phyloP scores from a whole-genome alignment of 441 rosid genomes.

The Daphne laureola region DNA sequence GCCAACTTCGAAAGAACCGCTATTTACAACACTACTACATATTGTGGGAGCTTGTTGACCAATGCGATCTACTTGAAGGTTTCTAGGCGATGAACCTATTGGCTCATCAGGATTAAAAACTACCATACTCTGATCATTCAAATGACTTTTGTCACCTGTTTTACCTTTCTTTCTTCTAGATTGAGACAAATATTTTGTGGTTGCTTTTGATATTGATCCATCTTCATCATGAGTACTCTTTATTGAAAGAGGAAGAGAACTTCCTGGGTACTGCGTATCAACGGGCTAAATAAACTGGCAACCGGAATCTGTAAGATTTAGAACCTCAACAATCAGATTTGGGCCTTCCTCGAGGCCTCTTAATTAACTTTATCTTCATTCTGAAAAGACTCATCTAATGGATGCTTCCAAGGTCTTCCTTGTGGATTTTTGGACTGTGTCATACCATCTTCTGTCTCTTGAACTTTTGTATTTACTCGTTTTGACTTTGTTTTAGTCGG shows the following conservation, averaged over 20 bases:
- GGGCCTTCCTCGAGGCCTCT: slow-evolving; percentile 42
- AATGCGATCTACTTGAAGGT: slow-evolving; percentile 17
- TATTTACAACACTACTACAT: slow-evolving; percentile 15
- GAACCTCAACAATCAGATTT: slow-evolving; percentile 25
- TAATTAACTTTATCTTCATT: slow-evolving; percentile 19
- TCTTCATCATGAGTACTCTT: slow-evolving; percentile 27
- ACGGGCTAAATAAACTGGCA: slow-evolving; percentile 33
- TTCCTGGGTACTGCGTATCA: slow-evolving; percentile 37
- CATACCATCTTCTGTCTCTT: slow-evolving; percentile 18
- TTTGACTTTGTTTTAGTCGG: slow-evolving; percentile 24
- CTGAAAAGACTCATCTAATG: slow-evolving; percentile 22
- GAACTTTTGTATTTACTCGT: slow-evolving; percentile 15
- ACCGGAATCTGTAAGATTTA: slow-evolving; percentile 23
- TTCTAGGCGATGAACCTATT: slow-evolving; percentile 23
- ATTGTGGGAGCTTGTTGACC: slow-evolving; percentile 12
- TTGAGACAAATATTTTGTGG: slow-evolving; percentile 20
- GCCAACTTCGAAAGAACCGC: slow-evolving; percentile 18
- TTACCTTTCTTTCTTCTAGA: slow-evolving; percentile 27
- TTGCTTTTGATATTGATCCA: slow-evolving; percentile 21
- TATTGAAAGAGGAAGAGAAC: slow-evolving; percentile 25
- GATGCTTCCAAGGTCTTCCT: slow-evolving; percentile 51
- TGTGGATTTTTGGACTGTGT: slow-evolving; percentile 29
- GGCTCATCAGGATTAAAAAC: slow-evolving; percentile 26
- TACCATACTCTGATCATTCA: slow-evolving; percentile 18
- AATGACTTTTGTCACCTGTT: slow-evolving; percentile 17